phyloP scores from a whole-genome alignment of 225 moss, liverwort and hornwort genomes.

The Marchantia paleacea region DNA sequence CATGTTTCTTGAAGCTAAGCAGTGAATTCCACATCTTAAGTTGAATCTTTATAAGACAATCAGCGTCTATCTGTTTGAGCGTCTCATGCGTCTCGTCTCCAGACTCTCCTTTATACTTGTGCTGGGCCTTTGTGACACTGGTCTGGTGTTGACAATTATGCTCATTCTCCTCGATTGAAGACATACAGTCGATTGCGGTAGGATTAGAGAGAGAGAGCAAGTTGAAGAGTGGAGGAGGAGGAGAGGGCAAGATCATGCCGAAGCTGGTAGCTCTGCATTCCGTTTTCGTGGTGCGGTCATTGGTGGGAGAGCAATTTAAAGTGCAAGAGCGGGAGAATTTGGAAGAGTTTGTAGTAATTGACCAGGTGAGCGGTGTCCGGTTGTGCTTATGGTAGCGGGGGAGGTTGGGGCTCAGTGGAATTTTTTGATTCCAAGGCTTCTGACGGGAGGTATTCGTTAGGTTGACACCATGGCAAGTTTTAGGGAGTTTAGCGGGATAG shows the following conservation, averaged over 20 bases:
- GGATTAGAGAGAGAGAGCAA: background rate
- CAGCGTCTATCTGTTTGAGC: background rate
- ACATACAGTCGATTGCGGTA: background rate
- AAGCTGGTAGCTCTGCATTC: conserved; percentile 16
- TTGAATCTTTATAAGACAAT: background rate
- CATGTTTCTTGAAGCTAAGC: conserved; percentile 31
- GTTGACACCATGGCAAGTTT: too few species aligned
- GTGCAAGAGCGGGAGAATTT: background rate
- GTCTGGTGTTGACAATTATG: conserved; percentile 13
- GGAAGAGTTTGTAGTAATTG: background rate
- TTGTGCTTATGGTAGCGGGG: too few species aligned
- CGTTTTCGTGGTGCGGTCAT: background rate
- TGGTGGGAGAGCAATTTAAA: background rate
- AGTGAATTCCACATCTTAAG: conserved; percentile 33
- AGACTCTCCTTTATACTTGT: conserved; percentile 2
- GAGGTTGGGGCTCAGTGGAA: too few species aligned
- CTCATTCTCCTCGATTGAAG: conserved; percentile 5
- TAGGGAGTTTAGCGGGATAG: too few species aligned
- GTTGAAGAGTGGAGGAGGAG: background rate
- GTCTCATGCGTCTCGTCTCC: conserved; percentile 10
- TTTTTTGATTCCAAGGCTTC: too few species aligned
- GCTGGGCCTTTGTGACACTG: conserved; percentile 2
- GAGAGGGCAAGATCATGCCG: conserved; percentile 11
- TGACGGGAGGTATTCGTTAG: too few species aligned
- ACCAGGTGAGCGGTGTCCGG: too few species aligned